A percentile compares a stretch with the other conserved stretches of the same genome.
Conservation (phyloP, 768 basidiomycete species). For the Mycena albidolilacea region DNA sequence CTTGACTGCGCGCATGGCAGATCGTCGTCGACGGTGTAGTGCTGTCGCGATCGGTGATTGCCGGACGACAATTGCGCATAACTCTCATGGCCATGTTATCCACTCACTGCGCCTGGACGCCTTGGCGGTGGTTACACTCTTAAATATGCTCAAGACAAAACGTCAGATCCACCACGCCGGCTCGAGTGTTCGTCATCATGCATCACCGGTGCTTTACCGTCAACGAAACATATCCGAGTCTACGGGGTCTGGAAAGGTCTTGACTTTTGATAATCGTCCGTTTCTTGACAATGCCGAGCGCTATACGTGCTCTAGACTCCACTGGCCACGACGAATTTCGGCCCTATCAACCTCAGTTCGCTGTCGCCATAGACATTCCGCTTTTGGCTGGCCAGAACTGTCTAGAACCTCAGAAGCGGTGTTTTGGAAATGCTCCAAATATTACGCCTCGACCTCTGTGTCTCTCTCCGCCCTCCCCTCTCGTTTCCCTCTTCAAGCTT, state of each 20-base stretch:
- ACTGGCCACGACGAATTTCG: constrained; percentile 14
- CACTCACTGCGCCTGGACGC: no score
- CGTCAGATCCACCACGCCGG: background rate
- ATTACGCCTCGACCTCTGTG: background rate
- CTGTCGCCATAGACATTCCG: constrained; percentile 23
- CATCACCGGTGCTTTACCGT: background rate
- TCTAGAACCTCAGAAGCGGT: constrained; percentile 32
- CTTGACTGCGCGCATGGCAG: background rate
- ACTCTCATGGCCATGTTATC: no score
- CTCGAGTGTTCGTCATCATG: background rate
- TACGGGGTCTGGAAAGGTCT: constrained; percentile 12
- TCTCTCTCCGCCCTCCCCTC: background rate
- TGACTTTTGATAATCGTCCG: constrained; percentile 1
- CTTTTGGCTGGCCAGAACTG: constrained; percentile 31
- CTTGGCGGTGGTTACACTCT: background rate
- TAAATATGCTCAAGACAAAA: background rate
- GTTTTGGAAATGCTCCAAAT: constrained; percentile 21
- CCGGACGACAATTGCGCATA: background rate
- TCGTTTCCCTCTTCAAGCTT: background rate
- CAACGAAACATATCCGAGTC: constrained; percentile 1
- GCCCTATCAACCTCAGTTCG: constrained; percentile 19
- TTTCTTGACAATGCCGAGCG: background rate
- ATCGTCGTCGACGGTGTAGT: background rate
- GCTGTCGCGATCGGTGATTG: background rate
- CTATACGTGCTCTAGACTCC: constrained; percentile 23